Percentiles rank a stretch among this genome's conserved stretches.
Conservation (phyloP, 2,329 filamentous ascomycete genomes). For the Aphanocladium album region DNA sequence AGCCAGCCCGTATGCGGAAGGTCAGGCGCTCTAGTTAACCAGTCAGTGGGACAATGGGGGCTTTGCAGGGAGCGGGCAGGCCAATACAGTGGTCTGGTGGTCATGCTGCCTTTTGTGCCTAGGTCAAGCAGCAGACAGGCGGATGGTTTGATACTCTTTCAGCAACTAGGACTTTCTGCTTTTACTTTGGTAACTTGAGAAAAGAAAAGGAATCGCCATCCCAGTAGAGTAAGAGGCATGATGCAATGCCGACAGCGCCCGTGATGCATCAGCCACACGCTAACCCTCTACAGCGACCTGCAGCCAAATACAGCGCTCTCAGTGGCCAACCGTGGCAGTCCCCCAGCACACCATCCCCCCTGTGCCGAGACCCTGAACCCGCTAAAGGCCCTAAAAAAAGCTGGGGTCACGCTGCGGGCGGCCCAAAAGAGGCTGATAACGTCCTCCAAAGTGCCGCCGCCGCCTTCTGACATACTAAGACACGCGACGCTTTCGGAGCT, state of each 20-base stretch:
- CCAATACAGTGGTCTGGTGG: too few species aligned
- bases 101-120: too few species aligned
- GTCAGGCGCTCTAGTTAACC: neutral
- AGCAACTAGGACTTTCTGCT: too few species aligned
- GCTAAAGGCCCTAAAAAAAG: neutral
- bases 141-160: too few species aligned
- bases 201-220: too few species aligned
- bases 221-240: too few species aligned
- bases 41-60: neutral
- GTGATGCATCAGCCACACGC: neutral
- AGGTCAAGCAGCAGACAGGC: too few species aligned
- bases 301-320: neutral
- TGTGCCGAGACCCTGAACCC: neutral
- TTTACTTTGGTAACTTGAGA: too few species aligned
- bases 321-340: neutral
- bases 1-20: neutral
- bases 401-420: neutral
- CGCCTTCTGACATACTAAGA: too few species aligned
- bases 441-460: neutral
- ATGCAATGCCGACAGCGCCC: too few species aligned
- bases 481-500: neutral
- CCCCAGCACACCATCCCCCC: neutral
- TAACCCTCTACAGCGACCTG: neutral
- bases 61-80: too few species aligned
- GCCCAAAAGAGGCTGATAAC: neutral